Evolutionary conservation across 371 early-diverging fungal genomes (phyloP).

Genomic region (Mucor indicus): DNA sequence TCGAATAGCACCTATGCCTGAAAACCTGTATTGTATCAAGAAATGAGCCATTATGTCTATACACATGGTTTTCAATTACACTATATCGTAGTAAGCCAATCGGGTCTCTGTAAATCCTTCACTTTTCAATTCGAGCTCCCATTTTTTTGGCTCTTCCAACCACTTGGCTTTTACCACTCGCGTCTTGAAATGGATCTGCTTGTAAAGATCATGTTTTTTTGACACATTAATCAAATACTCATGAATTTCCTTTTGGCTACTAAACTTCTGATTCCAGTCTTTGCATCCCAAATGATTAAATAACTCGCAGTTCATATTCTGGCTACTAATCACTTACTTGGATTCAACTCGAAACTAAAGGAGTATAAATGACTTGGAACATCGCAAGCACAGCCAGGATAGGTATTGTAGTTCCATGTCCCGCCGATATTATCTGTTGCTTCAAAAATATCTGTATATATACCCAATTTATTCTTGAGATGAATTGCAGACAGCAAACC

Average conservation of each 20-base stretch:
- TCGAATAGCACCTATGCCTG: constrained; percentile 38
- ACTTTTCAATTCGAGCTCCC: constrained; percentile 38
- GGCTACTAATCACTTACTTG: constrained; percentile 22
- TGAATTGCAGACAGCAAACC: constrained; percentile 60
- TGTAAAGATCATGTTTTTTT: constrained; percentile 39
- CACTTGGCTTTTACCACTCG: constrained; percentile 42
- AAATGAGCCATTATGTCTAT: not conserved
- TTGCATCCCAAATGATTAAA: not conserved
- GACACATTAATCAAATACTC: constrained; percentile 49
- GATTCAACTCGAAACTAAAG: constrained; percentile 43
- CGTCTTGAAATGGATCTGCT: constrained; percentile 48
- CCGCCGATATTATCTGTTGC: constrained; percentile 54
- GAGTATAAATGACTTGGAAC: constrained; percentile 57
- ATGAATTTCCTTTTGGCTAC: constrained; percentile 48
- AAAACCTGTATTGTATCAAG: not conserved
- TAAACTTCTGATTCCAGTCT: constrained; percentile 50
- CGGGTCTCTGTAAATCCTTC: not conserved
- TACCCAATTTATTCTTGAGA: constrained; percentile 46
- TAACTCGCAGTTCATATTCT: not conserved
- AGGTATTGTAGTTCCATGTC: constrained; percentile 61
- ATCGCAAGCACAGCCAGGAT: constrained; percentile 66
- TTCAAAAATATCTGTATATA: constrained; percentile 54
- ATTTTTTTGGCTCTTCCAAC: constrained; percentile 40
- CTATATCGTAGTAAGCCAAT: not conserved
- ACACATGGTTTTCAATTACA: not conserved